phyloP scores from a whole-genome alignment of 331 rosid genomes.

The Rhamnella rubrinervis region DNA sequence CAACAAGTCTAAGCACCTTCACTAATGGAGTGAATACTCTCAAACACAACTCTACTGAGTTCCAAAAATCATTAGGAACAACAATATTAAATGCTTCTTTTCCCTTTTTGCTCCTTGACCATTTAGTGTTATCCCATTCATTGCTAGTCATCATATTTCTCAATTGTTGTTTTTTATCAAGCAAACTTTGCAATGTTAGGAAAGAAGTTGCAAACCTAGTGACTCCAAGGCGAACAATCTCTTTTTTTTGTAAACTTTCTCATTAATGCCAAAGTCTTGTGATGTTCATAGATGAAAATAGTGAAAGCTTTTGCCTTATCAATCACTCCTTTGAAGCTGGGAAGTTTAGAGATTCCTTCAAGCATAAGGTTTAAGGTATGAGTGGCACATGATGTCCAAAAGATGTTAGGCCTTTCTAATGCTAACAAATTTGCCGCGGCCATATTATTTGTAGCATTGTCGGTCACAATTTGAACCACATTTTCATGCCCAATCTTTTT shows the following conservation, averaged over 20 bases:
- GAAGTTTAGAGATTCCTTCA: background rate
- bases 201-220: too few species aligned
- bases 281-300: background rate
- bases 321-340: background rate
- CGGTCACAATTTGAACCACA: too few species aligned
- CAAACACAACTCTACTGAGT: background rate
- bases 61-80: background rate
- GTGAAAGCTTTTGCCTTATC: background rate
- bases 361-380: background rate
- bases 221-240: too few species aligned
- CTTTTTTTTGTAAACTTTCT: background rate
- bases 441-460: background rate
- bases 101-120: too few species aligned
- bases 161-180: too few species aligned
- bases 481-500: too few species aligned
- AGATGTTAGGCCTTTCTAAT: background rate
- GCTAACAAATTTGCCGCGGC: too few species aligned
- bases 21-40: background rate
- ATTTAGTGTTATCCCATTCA: too few species aligned
- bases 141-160: too few species aligned
- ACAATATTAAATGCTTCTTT: too few species aligned
- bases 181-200: too few species aligned
- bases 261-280: background rate
- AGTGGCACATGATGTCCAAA: too few species aligned
- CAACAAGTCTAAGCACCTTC: background rate